Percentiles rank a stretch among this genome's conserved stretches.
phyloP scores from a whole-genome alignment of 1,284 basidiomycete species.

The Puccinia hordei region DNA sequence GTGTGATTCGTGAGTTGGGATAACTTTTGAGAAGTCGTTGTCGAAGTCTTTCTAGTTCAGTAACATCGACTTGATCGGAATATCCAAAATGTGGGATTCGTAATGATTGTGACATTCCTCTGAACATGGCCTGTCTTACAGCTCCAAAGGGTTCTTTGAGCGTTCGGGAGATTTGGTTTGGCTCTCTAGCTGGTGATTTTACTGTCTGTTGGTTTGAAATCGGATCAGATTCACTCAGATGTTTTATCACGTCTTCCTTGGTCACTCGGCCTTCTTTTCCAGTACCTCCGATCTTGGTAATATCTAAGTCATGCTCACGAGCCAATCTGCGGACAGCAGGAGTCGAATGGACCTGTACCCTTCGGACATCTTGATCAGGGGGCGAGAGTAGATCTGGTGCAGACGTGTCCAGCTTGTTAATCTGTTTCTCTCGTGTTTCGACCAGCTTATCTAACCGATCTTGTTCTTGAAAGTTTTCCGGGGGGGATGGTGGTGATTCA shows the following conservation, averaged over 20 bases:
- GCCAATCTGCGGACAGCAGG: constrained; percentile 79
- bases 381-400: constrained; percentile 51
- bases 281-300: constrained; percentile 68
- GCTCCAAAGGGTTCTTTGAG: constrained; percentile 27
- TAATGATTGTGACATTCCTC: constrained; percentile 18
- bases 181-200: background rate
- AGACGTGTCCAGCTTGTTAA: constrained; percentile 43
- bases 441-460: background rate
- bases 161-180: background rate
- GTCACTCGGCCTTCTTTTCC: constrained; percentile 76
- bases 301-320: constrained; percentile 66
- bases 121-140: constrained; percentile 32
- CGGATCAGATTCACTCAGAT: constrained; percentile 62
- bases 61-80: constrained; percentile 79
- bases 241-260: constrained; percentile 67
- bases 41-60: constrained; percentile 71
- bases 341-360: constrained; percentile 65
- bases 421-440: background rate
- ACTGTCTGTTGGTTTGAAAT: background rate
- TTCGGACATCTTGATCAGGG: constrained; percentile 52
- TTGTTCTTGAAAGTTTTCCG: background rate
- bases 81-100: constrained; percentile 67
- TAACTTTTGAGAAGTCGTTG: constrained; percentile 54
- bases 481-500: constrained; percentile 58
- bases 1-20: constrained; percentile 68